These are phyloP conservation scores for Chaetomidium leptoderma DNA, from an alignment of 495 filamentous ascomycete genomes.

Conservation along the genomic window DNA sequence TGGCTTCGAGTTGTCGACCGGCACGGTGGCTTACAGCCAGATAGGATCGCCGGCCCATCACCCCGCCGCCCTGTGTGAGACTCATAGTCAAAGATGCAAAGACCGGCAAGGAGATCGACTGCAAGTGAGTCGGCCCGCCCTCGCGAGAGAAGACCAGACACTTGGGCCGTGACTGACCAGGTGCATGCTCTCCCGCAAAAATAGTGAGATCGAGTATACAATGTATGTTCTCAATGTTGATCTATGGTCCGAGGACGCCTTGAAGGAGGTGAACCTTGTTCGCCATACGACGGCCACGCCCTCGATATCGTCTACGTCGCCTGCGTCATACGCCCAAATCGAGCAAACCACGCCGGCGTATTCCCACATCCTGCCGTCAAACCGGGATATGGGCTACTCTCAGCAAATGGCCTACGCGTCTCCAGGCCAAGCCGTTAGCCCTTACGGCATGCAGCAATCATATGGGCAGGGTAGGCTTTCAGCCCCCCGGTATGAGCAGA, in stretches of 20 bases:
- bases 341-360: constrained; percentile 33
- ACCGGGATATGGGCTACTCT: constrained; percentile 26
- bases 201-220: constrained; percentile 65
- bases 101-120: constrained; percentile 83
- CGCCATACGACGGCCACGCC: constrained; percentile 81
- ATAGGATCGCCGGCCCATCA: constrained; percentile 92
- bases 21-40: constrained; percentile 7
- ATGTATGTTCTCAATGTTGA: constrained; percentile 94
- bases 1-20: neutral
- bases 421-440: constrained; percentile 20
- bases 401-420: constrained; percentile 24
- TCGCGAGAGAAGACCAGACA: too few species aligned
- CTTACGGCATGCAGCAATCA: constrained; percentile 26
- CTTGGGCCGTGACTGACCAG: constrained; percentile 17
- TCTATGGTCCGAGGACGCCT: constrained; percentile 78
- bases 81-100: constrained; percentile 73
- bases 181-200: neutral
- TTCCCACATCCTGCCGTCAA: constrained; percentile 35
- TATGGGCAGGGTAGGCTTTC: constrained; percentile 21
- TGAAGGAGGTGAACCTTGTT: constrained; percentile 90
- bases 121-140: constrained; percentile 60
- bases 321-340: constrained; percentile 34
- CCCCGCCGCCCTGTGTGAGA: constrained; percentile 87
- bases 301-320: constrained; percentile 73
- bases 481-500: neutral